A percentile compares a stretch with the other conserved stretches of the same genome.
phyloP scores from a whole-genome alignment of 2,329 filamentous ascomycete species.

The Ophiostoma piceae region DNA sequence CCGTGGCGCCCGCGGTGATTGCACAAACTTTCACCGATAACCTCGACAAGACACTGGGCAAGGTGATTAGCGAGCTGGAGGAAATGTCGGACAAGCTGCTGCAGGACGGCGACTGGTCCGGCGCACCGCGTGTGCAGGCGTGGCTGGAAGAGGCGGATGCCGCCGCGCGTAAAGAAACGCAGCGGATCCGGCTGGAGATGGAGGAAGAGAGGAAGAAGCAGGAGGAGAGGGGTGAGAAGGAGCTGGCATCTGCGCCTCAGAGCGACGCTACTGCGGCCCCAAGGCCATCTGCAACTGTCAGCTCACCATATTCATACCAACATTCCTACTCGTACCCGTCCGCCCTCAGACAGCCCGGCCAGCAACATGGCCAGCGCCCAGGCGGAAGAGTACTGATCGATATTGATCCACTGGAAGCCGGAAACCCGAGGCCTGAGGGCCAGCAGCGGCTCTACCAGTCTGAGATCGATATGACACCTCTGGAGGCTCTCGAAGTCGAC shows the following conservation, averaged over 20 bases:
- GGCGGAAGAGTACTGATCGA: neutral
- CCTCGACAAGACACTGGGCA: constrained; percentile 24
- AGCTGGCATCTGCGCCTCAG: neutral
- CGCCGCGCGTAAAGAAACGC: constrained; percentile 15
- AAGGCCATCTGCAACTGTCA: neutral
- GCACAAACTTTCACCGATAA: constrained; percentile 17
- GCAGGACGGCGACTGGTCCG: constrained; percentile 26
- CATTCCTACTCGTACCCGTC: neutral
- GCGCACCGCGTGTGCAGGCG: constrained; percentile 16
- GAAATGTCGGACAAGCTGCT: constrained; percentile 27
- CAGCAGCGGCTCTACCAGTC: neutral
- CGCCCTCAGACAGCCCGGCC: neutral
- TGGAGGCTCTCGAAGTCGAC: constrained; percentile 18
- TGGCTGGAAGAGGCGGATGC: constrained; percentile 21
- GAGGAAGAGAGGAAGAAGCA: neutral
- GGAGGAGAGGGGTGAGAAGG: neutral
- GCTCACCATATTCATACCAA: neutral
- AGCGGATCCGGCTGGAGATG: constrained; percentile 17
- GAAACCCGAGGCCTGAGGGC: neutral
- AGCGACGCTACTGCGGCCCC: neutral
- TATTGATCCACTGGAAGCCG: neutral
- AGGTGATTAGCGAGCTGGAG: constrained; percentile 25
- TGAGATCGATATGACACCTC: neutral
- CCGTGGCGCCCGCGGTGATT: neutral
- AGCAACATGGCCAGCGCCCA: neutral